These are phyloP conservation scores for Drechslerella coelobrocha DNA, from an alignment of 2,329 filamentous ascomycete genomes.

Conservation along the genomic window DNA sequence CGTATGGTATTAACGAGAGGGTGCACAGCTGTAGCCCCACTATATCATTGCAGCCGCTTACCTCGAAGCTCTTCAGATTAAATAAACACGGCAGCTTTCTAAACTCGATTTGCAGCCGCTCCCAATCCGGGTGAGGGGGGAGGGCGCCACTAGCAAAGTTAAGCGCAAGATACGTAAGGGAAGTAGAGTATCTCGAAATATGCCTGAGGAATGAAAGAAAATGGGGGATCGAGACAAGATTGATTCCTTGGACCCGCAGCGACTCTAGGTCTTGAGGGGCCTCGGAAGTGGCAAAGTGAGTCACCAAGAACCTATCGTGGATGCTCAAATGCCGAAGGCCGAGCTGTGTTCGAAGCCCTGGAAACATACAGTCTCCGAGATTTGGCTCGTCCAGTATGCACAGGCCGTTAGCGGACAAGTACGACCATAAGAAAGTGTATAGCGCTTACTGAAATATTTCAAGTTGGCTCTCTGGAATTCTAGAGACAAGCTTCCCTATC, in stretches of 20 bases:
- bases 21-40: conserved; percentile 13
- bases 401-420: neutral
- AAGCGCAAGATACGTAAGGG: conserved; percentile 14
- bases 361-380: neutral
- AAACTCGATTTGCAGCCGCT: neutral
- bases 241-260: conserved; percentile 12
- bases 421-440: neutral
- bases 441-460: conserved; percentile 9
- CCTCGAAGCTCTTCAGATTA: neutral
- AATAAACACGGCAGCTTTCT: neutral
- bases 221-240: neutral
- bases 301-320: conserved; percentile 16
- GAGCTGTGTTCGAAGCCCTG: conserved; percentile 2
- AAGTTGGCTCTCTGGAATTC: neutral
- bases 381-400: conserved; percentile 17
- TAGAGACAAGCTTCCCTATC: conserved; percentile 6
- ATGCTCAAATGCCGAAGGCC: conserved; percentile 13
- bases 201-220: conserved; percentile 10
- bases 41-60: conserved; percentile 16
- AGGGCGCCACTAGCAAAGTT: neutral
- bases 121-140: neutral
- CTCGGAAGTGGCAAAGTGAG: neutral
- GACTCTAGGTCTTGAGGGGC: conserved; percentile 9
- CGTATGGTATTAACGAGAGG: conserved; percentile 10
- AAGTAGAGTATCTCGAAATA: neutral